phyloP scores from a whole-genome alignment of 495 filamentous ascomycete genomes.

The Aspergillus mulundensis region DNA sequence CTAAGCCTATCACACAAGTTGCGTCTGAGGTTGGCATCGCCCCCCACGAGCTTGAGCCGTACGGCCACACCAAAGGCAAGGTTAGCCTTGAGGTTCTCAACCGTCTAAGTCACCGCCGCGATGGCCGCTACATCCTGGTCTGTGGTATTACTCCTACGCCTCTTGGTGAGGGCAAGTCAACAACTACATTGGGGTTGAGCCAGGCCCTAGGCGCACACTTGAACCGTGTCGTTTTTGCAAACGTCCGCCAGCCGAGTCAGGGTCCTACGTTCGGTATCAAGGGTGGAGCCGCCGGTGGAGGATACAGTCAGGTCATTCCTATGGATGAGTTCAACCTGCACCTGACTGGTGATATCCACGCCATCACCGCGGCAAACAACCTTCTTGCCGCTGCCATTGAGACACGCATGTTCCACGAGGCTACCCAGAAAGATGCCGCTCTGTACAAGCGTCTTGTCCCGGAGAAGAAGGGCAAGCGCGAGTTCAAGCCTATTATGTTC shows the following conservation, averaged over 20 bases:
- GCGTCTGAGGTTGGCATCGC: slow-evolving; percentile 87
- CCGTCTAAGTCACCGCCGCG: slow-evolving; percentile 76
- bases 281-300: slow-evolving; percentile 92
- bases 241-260: slow-evolving; percentile 94
- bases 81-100: slow-evolving; percentile 77
- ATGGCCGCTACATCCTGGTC: slow-evolving; percentile 88
- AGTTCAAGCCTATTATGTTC: slow-evolving; percentile 87
- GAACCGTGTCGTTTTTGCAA: slow-evolving; percentile 84
- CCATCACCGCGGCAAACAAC: slow-evolving; percentile 96
- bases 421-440: slow-evolving; percentile 84
- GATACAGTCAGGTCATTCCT: slow-evolving; percentile 97
- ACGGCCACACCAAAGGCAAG: slow-evolving; percentile 93
- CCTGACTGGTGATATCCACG: slow-evolving; percentile 95
- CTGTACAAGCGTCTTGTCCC: slow-evolving; percentile 89
- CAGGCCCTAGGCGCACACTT: slow-evolving; percentile 93
- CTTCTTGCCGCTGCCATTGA: slow-evolving; percentile 97
- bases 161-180: slow-evolving; percentile 97
- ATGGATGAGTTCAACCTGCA: slow-evolving; percentile 99
- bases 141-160: slow-evolving; percentile 96
- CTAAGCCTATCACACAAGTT: slow-evolving; percentile 80
- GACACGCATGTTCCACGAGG: slow-evolving; percentile 97
- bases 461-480: slow-evolving; percentile 79
- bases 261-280: slow-evolving; percentile 99
- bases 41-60: slow-evolving; percentile 82
- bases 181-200: slow-evolving; percentile 92